Conservation (phyloP, 1,284 basidiomycete genomes). For the Coriolopsis trogii region DNA sequence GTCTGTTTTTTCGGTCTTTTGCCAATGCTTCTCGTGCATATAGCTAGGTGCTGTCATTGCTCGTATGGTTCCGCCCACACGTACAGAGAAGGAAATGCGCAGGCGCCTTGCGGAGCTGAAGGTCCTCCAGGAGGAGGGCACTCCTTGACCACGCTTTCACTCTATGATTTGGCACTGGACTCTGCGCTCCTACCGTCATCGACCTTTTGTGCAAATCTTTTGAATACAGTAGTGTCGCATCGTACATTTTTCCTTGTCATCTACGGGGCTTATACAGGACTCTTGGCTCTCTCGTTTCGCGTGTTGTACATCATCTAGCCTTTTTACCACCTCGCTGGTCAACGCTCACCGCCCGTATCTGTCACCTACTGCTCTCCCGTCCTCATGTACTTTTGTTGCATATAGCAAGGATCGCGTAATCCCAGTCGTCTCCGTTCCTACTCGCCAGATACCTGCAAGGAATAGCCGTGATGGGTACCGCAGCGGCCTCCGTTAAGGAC, state of each 20-base stretch:
- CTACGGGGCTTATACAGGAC: slow-evolving; percentile 12
- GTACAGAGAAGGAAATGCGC: slow-evolving; percentile 87
- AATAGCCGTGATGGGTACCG: slow-evolving; percentile 53
- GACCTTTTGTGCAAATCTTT: too few relatives aligned
- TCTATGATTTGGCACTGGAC: too few relatives aligned
- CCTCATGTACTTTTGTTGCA: slow-evolving; percentile 18
- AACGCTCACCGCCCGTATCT: background rate
- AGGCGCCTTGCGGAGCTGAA: slow-evolving; percentile 80
- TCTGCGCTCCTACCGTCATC: too few relatives aligned
- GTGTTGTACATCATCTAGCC: slow-evolving; percentile 20
- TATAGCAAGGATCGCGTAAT: slow-evolving; percentile 56
- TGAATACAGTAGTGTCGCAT: too few relatives aligned
- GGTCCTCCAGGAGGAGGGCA: slow-evolving; percentile 60
- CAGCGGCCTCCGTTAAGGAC: slow-evolving; percentile 18
- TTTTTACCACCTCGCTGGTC: slow-evolving; percentile 7
- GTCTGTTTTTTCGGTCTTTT: slow-evolving; percentile 1
- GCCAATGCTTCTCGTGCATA: background rate
- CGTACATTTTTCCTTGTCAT: background rate
- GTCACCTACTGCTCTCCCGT: slow-evolving; percentile 19
- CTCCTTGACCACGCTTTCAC: slow-evolving; percentile 37
- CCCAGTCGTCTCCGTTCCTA: slow-evolving; percentile 51
- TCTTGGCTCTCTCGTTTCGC: background rate
- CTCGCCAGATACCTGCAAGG: slow-evolving; percentile 57
- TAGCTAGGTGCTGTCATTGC: slow-evolving; percentile 72
- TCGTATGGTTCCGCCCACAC: slow-evolving; percentile 83